Evolutionary conservation across 2,329 filamentous ascomycete species (phyloP), one percentile per base, ranked within the genome.

Genomic region (Penicillium griseofulvum): DNA sequence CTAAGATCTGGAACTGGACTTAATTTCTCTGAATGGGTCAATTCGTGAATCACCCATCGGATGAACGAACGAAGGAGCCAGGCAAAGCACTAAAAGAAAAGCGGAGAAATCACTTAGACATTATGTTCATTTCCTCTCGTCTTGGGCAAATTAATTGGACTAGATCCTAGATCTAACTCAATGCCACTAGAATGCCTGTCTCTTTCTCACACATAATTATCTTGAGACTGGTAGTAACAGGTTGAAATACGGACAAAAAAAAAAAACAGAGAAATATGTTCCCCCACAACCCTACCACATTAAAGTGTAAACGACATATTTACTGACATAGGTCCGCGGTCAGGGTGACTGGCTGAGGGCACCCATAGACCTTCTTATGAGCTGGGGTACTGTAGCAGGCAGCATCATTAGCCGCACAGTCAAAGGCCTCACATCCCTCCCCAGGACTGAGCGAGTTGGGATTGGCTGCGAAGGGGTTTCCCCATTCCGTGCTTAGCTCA

Each of bases 361-460:
- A 66, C 17, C 62, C 61, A 49, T 60, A 65, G 33, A 65, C 62
- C 61, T 65, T 66, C 58, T 65, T 64, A 28, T 60, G 49, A 44
- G 59, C 61, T n/a, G 56, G 58, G 33, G 62, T 65, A 51, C 64
- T 66, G 45, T 66, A 66, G 55, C 64, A 66, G 44, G 37, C 38
- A 34, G 64, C 53, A 55, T 66, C 59, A 52, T 65, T 60, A 28
- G 64, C 61, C 16, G 61, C 62, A 56, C 64, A 66, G 55, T 65
- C 62, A 52, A 66, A 65, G 29, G 16, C 54, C 43, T 61, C 58
- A 53, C 62, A 66, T 41, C 64, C 64, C 0, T 60, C 64, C 3
- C 64, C 64, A n/a, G 64, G 59, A 39, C 61, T 64, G n/a, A 66
- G 61, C 24, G 62, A 60, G 56, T 66, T 66, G 17, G 56, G 48